A percentile compares a stretch with the other conserved stretches of the same genome.
phyloP scores from a whole-genome alignment of 2,329 filamentous ascomycete genomes.

The Fusarium sp. region DNA sequence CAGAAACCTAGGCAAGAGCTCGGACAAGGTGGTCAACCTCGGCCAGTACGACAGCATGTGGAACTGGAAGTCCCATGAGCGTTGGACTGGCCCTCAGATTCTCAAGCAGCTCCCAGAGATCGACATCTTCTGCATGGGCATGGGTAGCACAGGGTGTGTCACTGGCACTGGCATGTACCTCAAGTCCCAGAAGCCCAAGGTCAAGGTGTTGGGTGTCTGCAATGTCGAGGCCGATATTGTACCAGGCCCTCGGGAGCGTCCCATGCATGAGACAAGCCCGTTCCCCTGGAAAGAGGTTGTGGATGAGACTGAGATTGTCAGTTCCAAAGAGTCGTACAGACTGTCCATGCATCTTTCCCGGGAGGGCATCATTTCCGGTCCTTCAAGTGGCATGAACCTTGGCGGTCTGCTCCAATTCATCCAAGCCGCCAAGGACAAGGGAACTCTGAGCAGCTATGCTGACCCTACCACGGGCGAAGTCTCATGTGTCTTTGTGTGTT shows the following conservation, averaged over 20 bases:
- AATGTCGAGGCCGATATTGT: conserved; percentile 1
- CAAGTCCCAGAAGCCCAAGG: background rate
- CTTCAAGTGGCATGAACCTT: background rate
- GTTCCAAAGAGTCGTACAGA: background rate
- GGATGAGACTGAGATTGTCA: background rate
- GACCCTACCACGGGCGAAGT: background rate
- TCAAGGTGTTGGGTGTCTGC: background rate
- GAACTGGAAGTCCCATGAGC: conserved; percentile 1
- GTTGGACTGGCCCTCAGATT: background rate
- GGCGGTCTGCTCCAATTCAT: background rate
- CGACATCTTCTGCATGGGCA: conserved; percentile 3
- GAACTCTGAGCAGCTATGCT: background rate
- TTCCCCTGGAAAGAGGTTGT: conserved; percentile 2
- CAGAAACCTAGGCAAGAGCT: background rate
- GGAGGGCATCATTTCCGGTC: background rate
- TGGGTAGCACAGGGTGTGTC: conserved; percentile 3
- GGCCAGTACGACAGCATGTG: background rate
- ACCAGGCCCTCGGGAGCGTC: background rate
- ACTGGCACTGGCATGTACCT: conserved; percentile 5
- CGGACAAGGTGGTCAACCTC: background rate
- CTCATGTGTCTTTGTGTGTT: background rate
- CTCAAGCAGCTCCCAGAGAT: background rate
- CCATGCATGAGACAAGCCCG: conserved; percentile 2
- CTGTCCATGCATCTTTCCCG: conserved; percentile 1
- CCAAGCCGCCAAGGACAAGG: background rate